Evolutionary conservation across 768 basidiomycete species (phyloP).

Genomic region (Trametes cingulata): DNA sequence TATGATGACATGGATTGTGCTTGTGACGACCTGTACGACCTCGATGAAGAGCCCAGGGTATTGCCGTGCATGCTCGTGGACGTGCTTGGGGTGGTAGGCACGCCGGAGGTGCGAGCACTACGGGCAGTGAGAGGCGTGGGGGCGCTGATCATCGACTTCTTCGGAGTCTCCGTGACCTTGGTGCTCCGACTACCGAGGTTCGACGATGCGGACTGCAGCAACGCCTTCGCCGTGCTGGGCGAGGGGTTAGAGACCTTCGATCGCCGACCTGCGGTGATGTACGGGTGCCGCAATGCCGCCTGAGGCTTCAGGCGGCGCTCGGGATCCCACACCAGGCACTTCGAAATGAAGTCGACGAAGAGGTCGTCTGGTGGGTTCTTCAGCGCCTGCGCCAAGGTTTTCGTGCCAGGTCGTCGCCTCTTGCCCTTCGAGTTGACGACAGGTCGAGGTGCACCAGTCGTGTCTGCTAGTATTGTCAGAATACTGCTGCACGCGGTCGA

Average conservation of each 20-base stretch:
- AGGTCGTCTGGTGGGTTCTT: constrained; percentile 86
- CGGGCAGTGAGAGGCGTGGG: constrained; percentile 87
- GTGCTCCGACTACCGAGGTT: constrained; percentile 54
- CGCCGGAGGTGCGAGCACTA: constrained; percentile 54
- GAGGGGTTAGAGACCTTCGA: constrained; percentile 45
- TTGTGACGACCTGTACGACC: constrained; percentile 70
- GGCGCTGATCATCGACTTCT: constrained; percentile 87
- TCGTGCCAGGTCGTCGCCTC: constrained; percentile 86
- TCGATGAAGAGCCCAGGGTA: constrained; percentile 58
- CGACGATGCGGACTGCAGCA: constrained; percentile 55
- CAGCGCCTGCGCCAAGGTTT: constrained; percentile 85
- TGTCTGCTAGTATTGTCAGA: constrained; percentile 53
- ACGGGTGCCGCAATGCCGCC: constrained; percentile 88
- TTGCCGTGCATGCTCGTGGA: constrained; percentile 47
- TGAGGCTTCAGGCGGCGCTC: constrained; percentile 94
- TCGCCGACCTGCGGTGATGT: constrained; percentile 69
- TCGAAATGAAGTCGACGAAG: constrained; percentile 95
- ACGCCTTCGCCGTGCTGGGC: constrained; percentile 51
- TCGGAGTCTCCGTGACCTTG: constrained; percentile 70
- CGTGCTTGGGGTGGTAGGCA: constrained; percentile 59
- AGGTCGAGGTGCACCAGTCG: constrained; percentile 88
- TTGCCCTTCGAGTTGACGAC: constrained; percentile 97
- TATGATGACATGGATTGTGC: constrained; percentile 70
- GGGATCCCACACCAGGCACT: constrained; percentile 98
- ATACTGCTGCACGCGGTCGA: neutral